A percentile compares a stretch with the other conserved stretches of the same genome.
These are phyloP conservation scores for Xylaria sp. DNA, from an alignment of 2,329 filamentous ascomycete species.

Conservation along the genomic window DNA sequence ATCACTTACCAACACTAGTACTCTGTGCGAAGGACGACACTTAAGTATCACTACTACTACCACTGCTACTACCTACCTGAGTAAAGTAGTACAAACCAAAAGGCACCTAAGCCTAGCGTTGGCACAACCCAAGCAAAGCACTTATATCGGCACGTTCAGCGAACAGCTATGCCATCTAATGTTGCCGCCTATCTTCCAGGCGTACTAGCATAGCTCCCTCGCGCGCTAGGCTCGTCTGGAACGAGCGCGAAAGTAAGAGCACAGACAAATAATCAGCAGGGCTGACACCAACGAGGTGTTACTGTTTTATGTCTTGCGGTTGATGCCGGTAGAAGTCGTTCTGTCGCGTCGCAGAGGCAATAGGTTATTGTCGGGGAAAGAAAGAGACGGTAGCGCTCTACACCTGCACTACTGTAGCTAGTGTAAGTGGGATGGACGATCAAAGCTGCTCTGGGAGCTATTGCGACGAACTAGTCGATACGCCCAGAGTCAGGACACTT, in stretches of 20 bases:
- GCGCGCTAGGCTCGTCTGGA: background rate
- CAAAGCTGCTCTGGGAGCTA: constrained; percentile 22
- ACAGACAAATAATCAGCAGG: background rate
- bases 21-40: constrained; percentile 1
- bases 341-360: background rate
- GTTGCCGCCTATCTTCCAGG: background rate
- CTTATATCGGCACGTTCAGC: background rate
- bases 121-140: background rate
- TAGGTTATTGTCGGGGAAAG: constrained; percentile 7
- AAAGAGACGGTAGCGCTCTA: background rate
- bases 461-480: constrained; percentile 19
- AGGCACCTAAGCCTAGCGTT: constrained; percentile 3
- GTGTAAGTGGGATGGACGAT: constrained; percentile 12
- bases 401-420: background rate
- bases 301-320: too few relatives aligned
- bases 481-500: constrained; percentile 17
- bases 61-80: constrained; percentile 14
- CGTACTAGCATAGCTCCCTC: constrained; percentile 1
- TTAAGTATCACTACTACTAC: constrained; percentile 23
- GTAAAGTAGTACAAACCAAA: background rate
- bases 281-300: background rate
- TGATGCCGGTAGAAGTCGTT: too few relatives aligned
- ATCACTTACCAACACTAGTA: background rate
- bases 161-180: constrained; percentile 15
- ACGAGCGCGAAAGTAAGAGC: constrained; percentile 1